These are phyloP conservation scores for Diplocarpon rosae DNA, from an alignment of 2,329 filamentous ascomycete genomes.

Conservation along the genomic window DNA sequence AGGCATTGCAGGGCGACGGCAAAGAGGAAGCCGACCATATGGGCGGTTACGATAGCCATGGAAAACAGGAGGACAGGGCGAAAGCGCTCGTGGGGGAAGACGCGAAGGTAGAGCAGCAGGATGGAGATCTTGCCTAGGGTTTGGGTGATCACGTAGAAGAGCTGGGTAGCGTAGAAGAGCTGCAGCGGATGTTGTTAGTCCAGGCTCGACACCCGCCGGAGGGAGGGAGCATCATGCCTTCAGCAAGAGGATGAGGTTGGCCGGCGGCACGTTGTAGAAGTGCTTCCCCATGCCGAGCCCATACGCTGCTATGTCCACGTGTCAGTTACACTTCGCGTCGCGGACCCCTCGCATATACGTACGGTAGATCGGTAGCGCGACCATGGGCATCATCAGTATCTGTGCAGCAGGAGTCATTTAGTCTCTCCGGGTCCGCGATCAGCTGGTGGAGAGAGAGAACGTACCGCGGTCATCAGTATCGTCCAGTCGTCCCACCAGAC, in stretches of 20 bases:
- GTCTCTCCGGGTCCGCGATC: too few relatives aligned
- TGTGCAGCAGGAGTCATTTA: conserved; percentile 5
- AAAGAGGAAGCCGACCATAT: conserved; percentile 10
- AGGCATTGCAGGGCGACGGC: conserved; percentile 16
- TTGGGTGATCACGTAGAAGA: conserved; percentile 11
- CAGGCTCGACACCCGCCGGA: background rate
- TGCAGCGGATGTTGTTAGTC: conserved; percentile 5
- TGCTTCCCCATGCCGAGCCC: conserved; percentile 16
- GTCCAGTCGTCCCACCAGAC: conserved; percentile 18
- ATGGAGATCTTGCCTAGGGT: conserved; percentile 12
- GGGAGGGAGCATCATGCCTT: conserved; percentile 5
- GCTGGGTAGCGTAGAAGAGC: conserved; percentile 12
- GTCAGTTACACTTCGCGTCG: too few relatives aligned
- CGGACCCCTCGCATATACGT: too few relatives aligned
- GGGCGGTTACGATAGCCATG: conserved; percentile 7
- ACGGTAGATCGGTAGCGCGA: conserved; percentile 10
- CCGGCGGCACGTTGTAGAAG: conserved; percentile 14
- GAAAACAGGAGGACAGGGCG: conserved; percentile 1
- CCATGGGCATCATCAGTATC: conserved; percentile 10
- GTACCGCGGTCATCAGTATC: too few relatives aligned
- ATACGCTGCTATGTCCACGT: conserved; percentile 10
- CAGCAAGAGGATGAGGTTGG: conserved; percentile 10
- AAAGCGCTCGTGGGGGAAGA: conserved; percentile 11
- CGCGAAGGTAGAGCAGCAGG: conserved; percentile 15
- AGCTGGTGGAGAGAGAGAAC: too few relatives aligned